Evolutionary conservation across 768 basidiomycete genomes (phyloP), one percentile per base, ranked within the genome.

Genomic region (Myochromella boudieri): DNA sequence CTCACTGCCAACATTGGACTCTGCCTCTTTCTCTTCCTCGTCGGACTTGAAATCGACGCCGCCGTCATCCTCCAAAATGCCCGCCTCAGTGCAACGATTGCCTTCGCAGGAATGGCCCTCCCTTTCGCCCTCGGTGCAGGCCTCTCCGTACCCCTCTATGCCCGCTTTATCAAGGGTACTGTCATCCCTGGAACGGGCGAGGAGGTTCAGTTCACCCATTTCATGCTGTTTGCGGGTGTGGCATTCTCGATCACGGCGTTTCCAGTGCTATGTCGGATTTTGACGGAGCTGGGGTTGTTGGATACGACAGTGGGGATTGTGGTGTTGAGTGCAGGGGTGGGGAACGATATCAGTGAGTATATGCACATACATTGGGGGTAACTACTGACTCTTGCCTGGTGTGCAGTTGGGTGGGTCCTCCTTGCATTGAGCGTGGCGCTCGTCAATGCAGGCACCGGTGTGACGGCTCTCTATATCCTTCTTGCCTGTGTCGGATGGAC

Each of bases 171-270:
- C 53, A n/a, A n/a, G n/a, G n/a, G n/a, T n/a, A n/a, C n/a, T n/a
- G n/a, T n/a, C n/a, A n/a, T n/a, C n/a, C n/a, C n/a, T n/a, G n/a
- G n/a, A n/a, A n/a, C n/a, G n/a, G 77, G 85, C 59, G 64, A 69
- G 1, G 71, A 67, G 37, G 75, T 85, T 39, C 75, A 82, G 42
- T 95, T 93, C 64, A 85, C 90, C 0, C 76, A 95, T 62, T 98
- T 98, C 66, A 84, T 97, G 80, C 81, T 99, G 28, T 97, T 98
- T 67, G 84, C 89, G 8, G 93, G 91, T 11, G 91, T 95, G 17
- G 92, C 93, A 1, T 93, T 85, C 68, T 85, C 87, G 3, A 92
- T 92, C 58, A 91, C 89, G 0, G 90, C 89, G 0, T 90, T 92
- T 52, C 90, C 91, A 1, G 86, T 93, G 1, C 72, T 93, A 6